Conservation (phyloP, 1,284 basidiomycete species). For the Pyrrhoderma lamaoense region DNA sequence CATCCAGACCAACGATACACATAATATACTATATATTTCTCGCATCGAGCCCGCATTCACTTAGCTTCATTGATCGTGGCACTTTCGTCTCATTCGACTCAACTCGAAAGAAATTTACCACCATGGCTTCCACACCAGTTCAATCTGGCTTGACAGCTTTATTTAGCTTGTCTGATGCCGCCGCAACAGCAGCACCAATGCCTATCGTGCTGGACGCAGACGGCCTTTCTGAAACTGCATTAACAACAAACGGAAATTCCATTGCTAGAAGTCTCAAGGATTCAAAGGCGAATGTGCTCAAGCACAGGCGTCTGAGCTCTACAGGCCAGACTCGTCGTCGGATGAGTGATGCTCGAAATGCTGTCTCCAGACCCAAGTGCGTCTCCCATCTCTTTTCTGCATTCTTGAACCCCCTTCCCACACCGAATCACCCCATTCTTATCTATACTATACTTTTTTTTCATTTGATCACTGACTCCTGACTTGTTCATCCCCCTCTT, state of each 20-base stretch:
- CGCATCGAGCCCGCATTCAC: no score
- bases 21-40: no score
- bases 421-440: not conserved
- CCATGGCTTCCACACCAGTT: not conserved
- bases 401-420: slow-evolving; percentile 14
- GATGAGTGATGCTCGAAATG: slow-evolving; percentile 69
- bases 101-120: no score
- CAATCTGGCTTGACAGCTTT: slow-evolving; percentile 17
- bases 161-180: slow-evolving; percentile 18
- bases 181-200: slow-evolving; percentile 17
- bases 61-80: no score
- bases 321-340: slow-evolving; percentile 59
- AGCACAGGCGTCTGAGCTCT: slow-evolving; percentile 61
- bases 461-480: not conserved
- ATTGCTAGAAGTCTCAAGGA: slow-evolving; percentile 4
- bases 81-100: no score
- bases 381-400: slow-evolving; percentile 29
- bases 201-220: slow-evolving; percentile 2
- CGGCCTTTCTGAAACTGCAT: not conserved
- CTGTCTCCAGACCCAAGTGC: slow-evolving; percentile 61
- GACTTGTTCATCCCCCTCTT: not conserved
- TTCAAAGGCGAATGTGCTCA: slow-evolving; percentile 22
- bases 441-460: not conserved
- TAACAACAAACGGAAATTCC: no score
- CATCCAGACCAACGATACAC: no score